Base-by-base conservation (phyloP, 352 stramenopile species). In the Phytophthora pistaciae region DNA sequence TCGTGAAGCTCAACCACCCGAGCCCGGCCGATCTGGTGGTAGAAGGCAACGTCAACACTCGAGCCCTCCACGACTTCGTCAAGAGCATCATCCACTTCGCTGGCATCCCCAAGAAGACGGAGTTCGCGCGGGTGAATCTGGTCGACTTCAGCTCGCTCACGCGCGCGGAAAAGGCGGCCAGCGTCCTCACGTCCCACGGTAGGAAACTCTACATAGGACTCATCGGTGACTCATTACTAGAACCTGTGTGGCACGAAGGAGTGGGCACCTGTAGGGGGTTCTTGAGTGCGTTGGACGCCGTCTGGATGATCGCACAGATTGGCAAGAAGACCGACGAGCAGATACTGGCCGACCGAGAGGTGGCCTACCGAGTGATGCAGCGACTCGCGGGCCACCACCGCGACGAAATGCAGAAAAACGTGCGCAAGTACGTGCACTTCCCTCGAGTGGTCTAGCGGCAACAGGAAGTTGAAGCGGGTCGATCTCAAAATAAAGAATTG, bases 161-260 rank as follows among this genome's bases (percentile, higher is more conserved):
- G 5, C 84, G 87, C 2, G 85, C 83, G 9, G 83, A 87, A 13
- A 85, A 90, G 64, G 82, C 85, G 18, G 79, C 82, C 2, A 91
- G 77, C 49, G 74, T 93, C 18, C 60, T 93, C 13, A 60, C 68
- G 7, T 86, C 82, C 46, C 66, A 78, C 1, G 78, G 74, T 58
- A 89, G 87, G 77, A 93, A 93, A 57, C 68, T 92, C 13, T 91
- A 87, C 68, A 78, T 92, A 18, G 84, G 85, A 1, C 64, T 92
- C 14, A 83, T 95, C 20, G 87, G 87, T 31, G 87, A 95, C 13
- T 78, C 85, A n/a, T 64, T 95, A 18, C 84, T 93, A 40, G 85
- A 95, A 55, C 87, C 87, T 31, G 91, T 95, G 67, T 95, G 87
- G 87, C 84, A 87, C 46, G 85, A 95, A 61, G 87, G 87, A 0